Evolutionary conservation across 129 eudicot species (phyloP).

Genomic region (Smallanthus sonchifolius): DNA sequence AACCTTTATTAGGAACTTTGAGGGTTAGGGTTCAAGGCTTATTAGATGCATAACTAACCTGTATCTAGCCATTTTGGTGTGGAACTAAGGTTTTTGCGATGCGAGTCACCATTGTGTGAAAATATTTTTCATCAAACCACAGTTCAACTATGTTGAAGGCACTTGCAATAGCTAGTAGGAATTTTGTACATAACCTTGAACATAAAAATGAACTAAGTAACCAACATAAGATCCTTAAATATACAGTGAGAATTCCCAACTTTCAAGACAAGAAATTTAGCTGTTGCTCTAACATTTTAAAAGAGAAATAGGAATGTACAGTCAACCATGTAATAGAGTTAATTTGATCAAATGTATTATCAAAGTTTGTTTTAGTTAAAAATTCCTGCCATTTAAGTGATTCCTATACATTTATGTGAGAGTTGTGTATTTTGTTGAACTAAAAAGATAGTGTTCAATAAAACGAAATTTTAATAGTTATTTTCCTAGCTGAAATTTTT

Average conservation of each 20-base stretch:
- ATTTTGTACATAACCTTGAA: background rate
- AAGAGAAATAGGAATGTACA: background rate
- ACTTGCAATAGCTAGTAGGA: background rate
- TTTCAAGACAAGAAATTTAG: background rate
- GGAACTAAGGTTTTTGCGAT: background rate
- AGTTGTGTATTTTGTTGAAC: background rate
- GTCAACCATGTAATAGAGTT: background rate
- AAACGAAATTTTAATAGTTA: background rate
- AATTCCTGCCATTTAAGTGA: background rate
- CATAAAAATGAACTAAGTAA: background rate
- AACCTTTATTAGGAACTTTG: background rate
- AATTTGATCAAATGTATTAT: background rate
- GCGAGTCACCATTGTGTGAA: background rate
- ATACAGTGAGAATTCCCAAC: background rate
- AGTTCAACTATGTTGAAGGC: background rate
- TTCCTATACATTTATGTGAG: background rate
- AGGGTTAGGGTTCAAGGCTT: background rate
- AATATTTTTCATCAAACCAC: background rate
- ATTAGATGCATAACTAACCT: constrained; percentile 6
- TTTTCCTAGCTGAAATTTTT: background rate
- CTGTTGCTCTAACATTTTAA: background rate
- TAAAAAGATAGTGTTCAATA: background rate
- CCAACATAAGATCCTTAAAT: background rate
- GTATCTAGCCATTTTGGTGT: background rate
- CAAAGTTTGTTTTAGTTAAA: background rate